A percentile compares a stretch with the other conserved stretches of the same genome.
Conservation (phyloP, 495 filamentous ascomycete species). For the Ramalina peruviana region DNA sequence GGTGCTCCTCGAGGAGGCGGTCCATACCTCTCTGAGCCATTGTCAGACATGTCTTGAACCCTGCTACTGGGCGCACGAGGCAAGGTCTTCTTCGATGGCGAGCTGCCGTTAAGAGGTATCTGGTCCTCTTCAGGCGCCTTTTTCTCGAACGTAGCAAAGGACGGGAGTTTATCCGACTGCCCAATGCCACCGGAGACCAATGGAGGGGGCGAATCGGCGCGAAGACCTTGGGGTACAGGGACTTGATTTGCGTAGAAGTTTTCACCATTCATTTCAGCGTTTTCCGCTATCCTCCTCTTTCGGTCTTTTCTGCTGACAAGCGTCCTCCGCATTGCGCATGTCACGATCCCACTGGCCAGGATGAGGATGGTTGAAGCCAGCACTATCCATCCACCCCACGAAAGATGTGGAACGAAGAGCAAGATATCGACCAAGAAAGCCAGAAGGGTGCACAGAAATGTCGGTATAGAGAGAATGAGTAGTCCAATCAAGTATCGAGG, state of each 20-base stretch:
- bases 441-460: constrained; percentile 69
- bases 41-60: constrained; percentile 14
- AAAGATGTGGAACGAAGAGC: constrained; percentile 84
- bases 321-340: constrained; percentile 93
- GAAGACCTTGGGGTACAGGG: constrained; percentile 26
- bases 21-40: constrained; percentile 8
- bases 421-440: constrained; percentile 93
- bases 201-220: constrained; percentile 33
- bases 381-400: constrained; percentile 92
- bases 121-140: constrained; percentile 56
- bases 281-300: constrained; percentile 81
- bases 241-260: constrained; percentile 72
- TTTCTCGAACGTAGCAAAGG: constrained; percentile 71
- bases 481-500: constrained; percentile 72
- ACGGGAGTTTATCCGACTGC: constrained; percentile 44
- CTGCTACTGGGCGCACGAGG: constrained; percentile 16
- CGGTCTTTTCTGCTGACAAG: constrained; percentile 83
- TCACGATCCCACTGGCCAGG: constrained; percentile 68
- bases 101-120: constrained; percentile 62
- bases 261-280: constrained; percentile 88
- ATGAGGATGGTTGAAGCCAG: constrained; percentile 82
- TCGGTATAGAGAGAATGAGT: constrained; percentile 73
- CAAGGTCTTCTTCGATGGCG: constrained; percentile 22
- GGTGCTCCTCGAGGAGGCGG: constrained; percentile 12
- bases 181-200: constrained; percentile 39